These are phyloP conservation scores for Suillus spraguei DNA, from an alignment of 768 basidiomycete genomes.

Conservation along the genomic window DNA sequence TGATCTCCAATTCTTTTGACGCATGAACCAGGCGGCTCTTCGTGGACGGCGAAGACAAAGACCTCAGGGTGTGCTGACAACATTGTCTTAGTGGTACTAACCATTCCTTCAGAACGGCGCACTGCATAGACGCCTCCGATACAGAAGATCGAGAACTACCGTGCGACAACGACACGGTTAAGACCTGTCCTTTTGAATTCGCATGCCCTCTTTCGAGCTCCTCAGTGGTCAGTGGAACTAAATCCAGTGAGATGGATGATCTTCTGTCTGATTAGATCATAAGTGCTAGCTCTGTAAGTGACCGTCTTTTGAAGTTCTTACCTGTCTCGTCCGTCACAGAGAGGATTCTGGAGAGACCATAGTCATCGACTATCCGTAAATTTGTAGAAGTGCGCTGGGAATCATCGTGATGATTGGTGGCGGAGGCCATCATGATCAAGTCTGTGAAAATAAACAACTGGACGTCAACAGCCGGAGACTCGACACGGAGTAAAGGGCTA, in stretches of 20 bases:
- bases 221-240: conserved; percentile 47
- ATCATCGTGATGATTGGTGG: conserved; percentile 19
- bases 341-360: conserved; percentile 53
- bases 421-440: conserved; percentile 58
- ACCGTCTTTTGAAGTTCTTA: conserved; percentile 8
- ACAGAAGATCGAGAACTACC: conserved; percentile 1
- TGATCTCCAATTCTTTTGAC: conserved; percentile 32
- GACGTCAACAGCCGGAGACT: conserved; percentile 29
- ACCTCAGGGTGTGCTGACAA: conserved; percentile 47
- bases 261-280: conserved; percentile 23
- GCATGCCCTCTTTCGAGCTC: conserved; percentile 42
- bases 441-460: conserved; percentile 68
- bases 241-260: conserved; percentile 46
- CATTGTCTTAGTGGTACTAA: conserved; percentile 55
- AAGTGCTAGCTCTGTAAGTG: not conserved
- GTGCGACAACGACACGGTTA: conserved; percentile 39
- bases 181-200: conserved; percentile 34
- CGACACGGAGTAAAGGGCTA: conserved; percentile 27
- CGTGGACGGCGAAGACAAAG: conserved; percentile 38
- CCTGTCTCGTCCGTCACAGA: conserved; percentile 42
- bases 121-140: conserved; percentile 3
- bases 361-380: conserved; percentile 46
- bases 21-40: conserved; percentile 30
- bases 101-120: conserved; percentile 36
- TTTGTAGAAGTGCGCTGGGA: conserved; percentile 31